Evolutionary conservation across 257 asterid genomes (phyloP), one percentile per base, ranked within the genome.

Genomic region (Nyctanthes arbortristis): DNA sequence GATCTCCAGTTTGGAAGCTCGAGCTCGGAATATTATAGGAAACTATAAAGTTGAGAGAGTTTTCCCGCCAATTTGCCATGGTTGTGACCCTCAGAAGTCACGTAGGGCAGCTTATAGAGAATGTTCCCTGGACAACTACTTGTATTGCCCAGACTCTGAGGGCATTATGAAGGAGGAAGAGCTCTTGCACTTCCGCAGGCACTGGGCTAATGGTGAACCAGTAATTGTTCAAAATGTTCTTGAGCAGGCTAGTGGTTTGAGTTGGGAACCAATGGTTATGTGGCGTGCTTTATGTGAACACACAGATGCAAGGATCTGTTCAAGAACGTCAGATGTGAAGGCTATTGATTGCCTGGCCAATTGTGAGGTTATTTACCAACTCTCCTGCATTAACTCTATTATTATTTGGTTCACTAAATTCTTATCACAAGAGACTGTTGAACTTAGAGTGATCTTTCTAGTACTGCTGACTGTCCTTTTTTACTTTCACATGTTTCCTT

Each of bases 191-290:
- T 93, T 93, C 58, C 92, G 93, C n/a, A 63, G 68, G 59, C 96
- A 91, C 66, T 93, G 99, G 99, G 77, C 78, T 77, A 84, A 71
- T 74, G 99, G 99, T 69, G 95, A 93, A 72, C 99, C 97, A 3
- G 88, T 93, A 9, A 87, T 91, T 69, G 91, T 93, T 11, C 84
- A 61, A 76, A 83, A 87, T 59, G 91, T 84, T 75, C 91, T 91
- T 45, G 90, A 85, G 70, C 89, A 79, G 60, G 76, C 96, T 3
- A 83, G 84, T 52, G 93, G 97, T 3, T 73, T 93, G 68, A 93
- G 99, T 71, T 93, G 99, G 99, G 97, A 91, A 72, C 99, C 99
- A 18, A 80, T 79, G 95, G 99, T 93, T 47, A 91, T 93, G 96
- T 86, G 87, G 96, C 97, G 99, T 57, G 96, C 96, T 40, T 71